Evolutionary conservation across 2,329 filamentous ascomycete genomes (phyloP).

Genomic region (Ascochyta koolunga): DNA sequence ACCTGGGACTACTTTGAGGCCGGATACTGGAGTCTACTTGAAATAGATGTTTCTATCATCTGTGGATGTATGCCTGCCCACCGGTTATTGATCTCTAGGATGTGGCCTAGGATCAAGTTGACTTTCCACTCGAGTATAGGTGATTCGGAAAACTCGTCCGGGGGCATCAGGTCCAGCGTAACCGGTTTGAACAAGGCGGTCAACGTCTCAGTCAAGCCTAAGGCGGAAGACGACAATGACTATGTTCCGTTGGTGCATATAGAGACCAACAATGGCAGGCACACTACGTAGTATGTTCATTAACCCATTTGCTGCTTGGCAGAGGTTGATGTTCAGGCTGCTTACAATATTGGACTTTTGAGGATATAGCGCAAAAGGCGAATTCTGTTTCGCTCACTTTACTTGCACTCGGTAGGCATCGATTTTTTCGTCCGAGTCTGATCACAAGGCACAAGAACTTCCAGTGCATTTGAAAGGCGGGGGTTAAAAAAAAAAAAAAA

Average conservation of each 20-base stretch:
- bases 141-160: constrained; percentile 3
- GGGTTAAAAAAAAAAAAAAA: no score
- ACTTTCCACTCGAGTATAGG: constrained; percentile 18
- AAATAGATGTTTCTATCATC: constrained; percentile 41
- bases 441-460: no score
- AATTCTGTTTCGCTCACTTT: no score
- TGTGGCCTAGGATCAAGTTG: constrained; percentile 23
- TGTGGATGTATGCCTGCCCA: constrained; percentile 52
- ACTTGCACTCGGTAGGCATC: no score
- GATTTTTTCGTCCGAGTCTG: no score
- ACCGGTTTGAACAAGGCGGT: constrained; percentile 4
- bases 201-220: constrained; percentile 25
- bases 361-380: no score
- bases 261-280: constrained; percentile 13
- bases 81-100: constrained; percentile 20
- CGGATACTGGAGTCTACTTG: constrained; percentile 50
- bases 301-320: no score
- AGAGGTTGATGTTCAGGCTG: no score
- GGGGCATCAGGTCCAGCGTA: background rate
- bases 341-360: no score
- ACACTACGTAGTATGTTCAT: no score
- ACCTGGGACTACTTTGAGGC: constrained; percentile 49
- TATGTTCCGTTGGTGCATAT: constrained; percentile 32
- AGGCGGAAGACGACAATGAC: constrained; percentile 20
- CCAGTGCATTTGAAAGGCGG: no score